These are phyloP conservation scores for Aspergillus neoniger DNA, from an alignment of 2,329 filamentous ascomycete genomes.

Conservation along the genomic window DNA sequence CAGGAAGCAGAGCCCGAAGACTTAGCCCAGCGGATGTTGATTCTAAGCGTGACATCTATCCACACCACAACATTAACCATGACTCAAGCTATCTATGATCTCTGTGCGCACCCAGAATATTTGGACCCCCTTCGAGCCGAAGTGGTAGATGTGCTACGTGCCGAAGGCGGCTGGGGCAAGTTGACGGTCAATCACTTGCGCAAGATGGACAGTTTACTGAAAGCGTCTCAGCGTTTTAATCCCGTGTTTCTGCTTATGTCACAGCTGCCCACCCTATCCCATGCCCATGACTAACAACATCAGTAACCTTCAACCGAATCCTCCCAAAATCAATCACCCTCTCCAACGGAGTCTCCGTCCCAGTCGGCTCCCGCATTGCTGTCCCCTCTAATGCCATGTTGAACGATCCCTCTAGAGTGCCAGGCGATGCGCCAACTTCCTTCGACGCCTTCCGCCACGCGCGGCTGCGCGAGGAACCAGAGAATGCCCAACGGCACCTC, in stretches of 20 bases:
- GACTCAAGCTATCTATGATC: conserved; percentile 21
- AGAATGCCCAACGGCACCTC: conserved; percentile 18
- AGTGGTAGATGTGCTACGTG: conserved; percentile 11
- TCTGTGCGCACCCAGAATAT: conserved; percentile 23
- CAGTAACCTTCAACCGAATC: conserved; percentile 23
- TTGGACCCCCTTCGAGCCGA: conserved; percentile 24
- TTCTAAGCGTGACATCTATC: conserved; percentile 16
- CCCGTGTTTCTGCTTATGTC: conserved; percentile 18
- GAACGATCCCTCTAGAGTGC: conserved; percentile 20
- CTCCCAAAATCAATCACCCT: conserved; percentile 19
- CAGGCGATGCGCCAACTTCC: conserved; percentile 1
- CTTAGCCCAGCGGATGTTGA: conserved; percentile 18
- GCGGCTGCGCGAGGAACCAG: conserved; percentile 15
- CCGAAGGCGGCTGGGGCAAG: conserved; percentile 20
- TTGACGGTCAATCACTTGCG: conserved; percentile 15
- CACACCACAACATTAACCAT: conserved; percentile 19
- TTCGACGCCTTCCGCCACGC: conserved; percentile 31
- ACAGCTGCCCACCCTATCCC: too few species aligned
- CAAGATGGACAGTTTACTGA: conserved; percentile 27
- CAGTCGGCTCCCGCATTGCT: conserved; percentile 17
- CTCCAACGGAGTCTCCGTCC: conserved; percentile 24
- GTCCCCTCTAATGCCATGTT: conserved; percentile 22
- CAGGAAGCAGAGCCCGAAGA: conserved; percentile 11
- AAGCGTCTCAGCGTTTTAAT: conserved; percentile 24
- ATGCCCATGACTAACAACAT: not conserved